Base-by-base conservation (phyloP, 495 filamentous ascomycete genomes). In the Trichoderma virens region DNA sequence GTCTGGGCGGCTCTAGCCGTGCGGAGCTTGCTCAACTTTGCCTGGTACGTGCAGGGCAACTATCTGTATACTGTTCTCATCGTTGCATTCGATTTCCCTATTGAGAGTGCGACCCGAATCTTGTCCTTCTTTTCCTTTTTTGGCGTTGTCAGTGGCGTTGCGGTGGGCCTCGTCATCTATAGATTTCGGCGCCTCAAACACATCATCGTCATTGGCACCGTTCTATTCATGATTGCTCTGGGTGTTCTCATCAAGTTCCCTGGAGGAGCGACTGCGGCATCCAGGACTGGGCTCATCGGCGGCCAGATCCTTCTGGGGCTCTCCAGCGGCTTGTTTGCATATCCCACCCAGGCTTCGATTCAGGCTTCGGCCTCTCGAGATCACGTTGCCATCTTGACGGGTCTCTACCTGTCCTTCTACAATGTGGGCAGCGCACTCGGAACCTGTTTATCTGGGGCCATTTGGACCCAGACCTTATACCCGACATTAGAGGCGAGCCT, bases 1-100 rank as follows among this genome's bases (percentile, higher is more conserved):
- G 83, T 89, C 64, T 67, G 83, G 31, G 86, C 85, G 61, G 61
- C 61, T 8, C 61, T 62, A 2, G 32, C 27, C 1, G 61, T 62
- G 34, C 61, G 61, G 18, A 62, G 61, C 38, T 31, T 62, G 34
- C 61, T 62, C 3, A 62, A 62, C 38, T 45, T 62, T 43, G 61
- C 61, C 27, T 62, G 61, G 61, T 62, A 62, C 30, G 39, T 41
- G 20, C 61, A 62, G 61, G 61, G 61, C 61, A 62, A 62, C 61
- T 62, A 62, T 43, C 39, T 62, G 11, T 62, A 62, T 30, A 62
- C 61, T n/a, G 61, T 62, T 23, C 61, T 62, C 34, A 41, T 62
- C 5, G 61, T 62, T 30, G 61, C 61, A 13, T 62, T 62, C 25
- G 61, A 62, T 13, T 62, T 62, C 27, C 38, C 61, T 23, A 43